These are phyloP conservation scores for Neopestalotiopsis sp. DNA, from an alignment of 2,329 filamentous ascomycete species.

Conservation along the genomic window DNA sequence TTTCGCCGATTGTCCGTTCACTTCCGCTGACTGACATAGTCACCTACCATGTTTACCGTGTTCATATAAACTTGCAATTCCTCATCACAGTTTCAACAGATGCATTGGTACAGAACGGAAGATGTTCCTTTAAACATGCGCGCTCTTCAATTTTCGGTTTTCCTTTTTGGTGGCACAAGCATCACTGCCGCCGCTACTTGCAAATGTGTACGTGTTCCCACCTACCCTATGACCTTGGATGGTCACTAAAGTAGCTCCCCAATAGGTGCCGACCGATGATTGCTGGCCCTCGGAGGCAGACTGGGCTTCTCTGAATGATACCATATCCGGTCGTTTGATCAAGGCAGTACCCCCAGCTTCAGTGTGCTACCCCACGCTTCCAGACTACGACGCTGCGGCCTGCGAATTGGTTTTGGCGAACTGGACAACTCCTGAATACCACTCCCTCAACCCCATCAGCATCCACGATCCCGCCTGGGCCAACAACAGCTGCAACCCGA, in stretches of 20 bases:
- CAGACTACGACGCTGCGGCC: background rate
- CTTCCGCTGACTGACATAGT: no score
- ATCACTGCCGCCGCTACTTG: background rate
- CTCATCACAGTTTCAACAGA: background rate
- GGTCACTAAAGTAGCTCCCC: background rate
- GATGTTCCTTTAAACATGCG: background rate
- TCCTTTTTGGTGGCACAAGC: background rate
- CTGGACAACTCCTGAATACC: background rate
- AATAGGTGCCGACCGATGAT: background rate
- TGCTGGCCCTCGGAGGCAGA: conserved; percentile 36
- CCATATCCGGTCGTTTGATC: conserved; percentile 37
- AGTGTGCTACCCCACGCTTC: conserved; percentile 36
- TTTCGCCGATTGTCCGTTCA: no score
- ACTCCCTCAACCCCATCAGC: background rate
- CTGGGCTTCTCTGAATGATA: conserved; percentile 35
- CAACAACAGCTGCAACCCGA: background rate
- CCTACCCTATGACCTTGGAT: background rate
- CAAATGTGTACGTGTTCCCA: background rate
- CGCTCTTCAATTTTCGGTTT: background rate
- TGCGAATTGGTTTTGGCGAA: background rate
- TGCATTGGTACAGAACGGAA: background rate
- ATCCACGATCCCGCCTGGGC: background rate
- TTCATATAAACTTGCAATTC: background rate
- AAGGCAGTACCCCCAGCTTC: conserved; percentile 36
- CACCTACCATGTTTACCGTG: background rate